A percentile compares a stretch with the other conserved stretches of the same genome.
These are phyloP conservation scores for Daucus carota DNA, from an alignment of 129 eudicot genomes.

Conservation along the genomic window DNA sequence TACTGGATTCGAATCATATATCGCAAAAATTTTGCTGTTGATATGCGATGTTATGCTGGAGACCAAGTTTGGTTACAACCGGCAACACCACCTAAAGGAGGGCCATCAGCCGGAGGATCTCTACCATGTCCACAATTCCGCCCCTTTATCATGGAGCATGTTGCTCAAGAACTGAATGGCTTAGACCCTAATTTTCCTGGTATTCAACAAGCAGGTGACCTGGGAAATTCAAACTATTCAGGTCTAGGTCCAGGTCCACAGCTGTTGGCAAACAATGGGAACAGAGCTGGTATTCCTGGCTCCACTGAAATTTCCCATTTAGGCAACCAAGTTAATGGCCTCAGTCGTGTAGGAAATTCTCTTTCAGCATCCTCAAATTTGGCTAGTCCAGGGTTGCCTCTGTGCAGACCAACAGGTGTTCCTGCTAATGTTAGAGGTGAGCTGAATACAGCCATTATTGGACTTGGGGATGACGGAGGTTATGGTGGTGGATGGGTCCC, in stretches of 20 bases:
- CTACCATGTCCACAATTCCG: conserved; percentile 98
- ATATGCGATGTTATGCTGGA: conserved; percentile 99
- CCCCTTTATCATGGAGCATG: conserved; percentile 99
- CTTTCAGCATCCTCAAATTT: conserved; percentile 45
- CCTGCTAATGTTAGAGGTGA: conserved; percentile 99
- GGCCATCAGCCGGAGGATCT: conserved; percentile 92
- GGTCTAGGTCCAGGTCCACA: conserved; percentile 25
- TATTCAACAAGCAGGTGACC: conserved; percentile 53
- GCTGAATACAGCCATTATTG: conserved; percentile 88
- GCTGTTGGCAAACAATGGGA: conserved; percentile 44
- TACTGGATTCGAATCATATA: conserved; percentile 96
- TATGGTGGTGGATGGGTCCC: conserved; percentile 99
- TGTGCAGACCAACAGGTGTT: conserved; percentile 76
- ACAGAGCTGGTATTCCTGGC: conserved; percentile 40
- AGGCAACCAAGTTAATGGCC: conserved; percentile 48
- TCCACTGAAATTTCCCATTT: conserved; percentile 44
- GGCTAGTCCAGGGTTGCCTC: conserved; percentile 39
- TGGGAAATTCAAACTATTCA: conserved; percentile 37
- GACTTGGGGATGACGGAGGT: conserved; percentile 99
- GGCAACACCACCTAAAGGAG: conserved; percentile 98
- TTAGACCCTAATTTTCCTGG: conserved; percentile 74
- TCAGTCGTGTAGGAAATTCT: conserved; percentile 52
- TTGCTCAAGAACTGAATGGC: conserved; percentile 95
- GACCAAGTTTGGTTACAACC: conserved; percentile 99
- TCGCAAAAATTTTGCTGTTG: conserved; percentile 88